Conservation (phyloP, 2,329 filamentous ascomycete species). For the Trichophyton equinum region DNA sequence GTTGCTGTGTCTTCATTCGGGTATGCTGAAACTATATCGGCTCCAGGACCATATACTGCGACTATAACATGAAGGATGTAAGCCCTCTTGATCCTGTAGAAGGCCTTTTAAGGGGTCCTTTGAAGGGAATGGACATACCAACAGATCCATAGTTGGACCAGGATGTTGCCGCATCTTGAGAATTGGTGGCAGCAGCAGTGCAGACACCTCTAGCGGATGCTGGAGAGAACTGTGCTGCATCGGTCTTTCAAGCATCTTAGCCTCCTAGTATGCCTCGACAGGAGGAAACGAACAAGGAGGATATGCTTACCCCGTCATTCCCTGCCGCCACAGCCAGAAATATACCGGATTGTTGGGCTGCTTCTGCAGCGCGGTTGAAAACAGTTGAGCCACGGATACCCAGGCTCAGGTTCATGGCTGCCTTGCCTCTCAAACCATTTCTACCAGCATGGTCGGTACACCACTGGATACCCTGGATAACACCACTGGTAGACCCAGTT, state of each 20-base stretch:
- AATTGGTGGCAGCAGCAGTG: constrained; percentile 30
- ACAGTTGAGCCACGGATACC: constrained; percentile 26
- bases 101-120: neutral
- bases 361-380: constrained; percentile 28
- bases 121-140: constrained; percentile 9
- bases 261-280: constrained; percentile 17
- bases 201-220: constrained; percentile 28
- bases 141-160: constrained; percentile 35
- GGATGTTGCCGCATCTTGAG: constrained; percentile 22
- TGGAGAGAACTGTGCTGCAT: constrained; percentile 16
- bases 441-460: constrained; percentile 22
- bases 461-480: constrained; percentile 39
- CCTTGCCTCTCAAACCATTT: constrained; percentile 20
- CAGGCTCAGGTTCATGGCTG: constrained; percentile 27
- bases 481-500: constrained; percentile 34
- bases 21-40: constrained; percentile 40
- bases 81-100: neutral
- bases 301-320: constrained; percentile 22
- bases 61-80: constrained; percentile 20
- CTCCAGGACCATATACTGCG: constrained; percentile 46
- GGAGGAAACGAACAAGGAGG: neutral
- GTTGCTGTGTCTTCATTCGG: constrained; percentile 36
- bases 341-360: constrained; percentile 26
- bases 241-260: neutral
- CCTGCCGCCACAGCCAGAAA: constrained; percentile 32